Percentiles rank a stretch among this genome's conserved stretches.
Conservation (phyloP, 495 filamentous ascomycete species). For the Aspergillus cavernicola region DNA sequence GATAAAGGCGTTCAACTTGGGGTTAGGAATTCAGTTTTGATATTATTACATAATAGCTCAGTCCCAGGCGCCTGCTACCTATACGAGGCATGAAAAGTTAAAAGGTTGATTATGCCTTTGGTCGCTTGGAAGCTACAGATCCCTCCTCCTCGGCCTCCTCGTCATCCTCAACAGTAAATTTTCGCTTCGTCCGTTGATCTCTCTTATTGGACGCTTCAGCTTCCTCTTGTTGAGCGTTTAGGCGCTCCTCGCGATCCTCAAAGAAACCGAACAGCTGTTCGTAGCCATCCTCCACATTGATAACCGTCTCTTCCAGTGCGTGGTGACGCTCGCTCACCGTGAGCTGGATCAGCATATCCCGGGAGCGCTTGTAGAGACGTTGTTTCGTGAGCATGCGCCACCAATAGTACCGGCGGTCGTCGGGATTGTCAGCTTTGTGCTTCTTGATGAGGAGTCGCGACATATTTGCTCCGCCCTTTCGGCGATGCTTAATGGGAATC, state of each 20-base stretch:
- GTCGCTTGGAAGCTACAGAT: constrained; percentile 29
- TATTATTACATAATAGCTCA: constrained; percentile 6
- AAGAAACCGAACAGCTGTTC: constrained; percentile 58
- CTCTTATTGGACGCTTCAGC: constrained; percentile 24
- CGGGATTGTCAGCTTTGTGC: constrained; percentile 46
- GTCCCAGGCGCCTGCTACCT: not conserved
- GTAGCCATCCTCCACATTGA: constrained; percentile 80
- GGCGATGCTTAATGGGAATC: constrained; percentile 61
- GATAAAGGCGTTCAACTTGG: not conserved
- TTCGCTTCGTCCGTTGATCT: constrained; percentile 41
- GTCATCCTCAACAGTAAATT: constrained; percentile 44
- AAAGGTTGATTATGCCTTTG: constrained; percentile 28
- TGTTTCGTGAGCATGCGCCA: constrained; percentile 84
- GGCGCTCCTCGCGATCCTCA: constrained; percentile 34
- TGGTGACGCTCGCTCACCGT: constrained; percentile 71
- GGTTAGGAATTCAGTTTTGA: not conserved
- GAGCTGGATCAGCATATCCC: constrained; percentile 72
- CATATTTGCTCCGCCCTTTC: constrained; percentile 48
- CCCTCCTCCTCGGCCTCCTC: constrained; percentile 45
- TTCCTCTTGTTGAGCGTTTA: constrained; percentile 19
- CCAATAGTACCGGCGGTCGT: constrained; percentile 66
- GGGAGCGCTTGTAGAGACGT: constrained; percentile 74
- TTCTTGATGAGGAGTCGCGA: constrained; percentile 51
- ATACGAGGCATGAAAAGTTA: not conserved
- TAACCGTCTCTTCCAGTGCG: constrained; percentile 75